Conservation (phyloP, 1,139 yeast species). For the Suhomyces terraborum region DNA sequence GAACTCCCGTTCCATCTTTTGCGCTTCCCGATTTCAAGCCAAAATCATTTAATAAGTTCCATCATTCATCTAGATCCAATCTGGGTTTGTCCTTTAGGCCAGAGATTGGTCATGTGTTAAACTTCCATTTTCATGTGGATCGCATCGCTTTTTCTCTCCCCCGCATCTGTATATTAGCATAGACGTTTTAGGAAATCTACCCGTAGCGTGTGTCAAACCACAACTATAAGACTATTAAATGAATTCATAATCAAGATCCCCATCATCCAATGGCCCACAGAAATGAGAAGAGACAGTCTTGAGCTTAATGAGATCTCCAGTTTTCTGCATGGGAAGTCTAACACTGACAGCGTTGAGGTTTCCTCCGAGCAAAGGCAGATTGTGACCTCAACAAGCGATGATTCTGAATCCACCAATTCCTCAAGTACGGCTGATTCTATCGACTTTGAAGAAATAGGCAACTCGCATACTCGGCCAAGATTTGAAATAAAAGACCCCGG, state of each 20-base stretch:
- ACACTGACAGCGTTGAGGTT: background rate
- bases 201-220: too few relatives aligned
- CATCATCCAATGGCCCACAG: background rate
- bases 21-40: too few relatives aligned
- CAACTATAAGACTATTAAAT: background rate
- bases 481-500: too few relatives aligned
- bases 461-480: background rate
- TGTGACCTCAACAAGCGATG: background rate
- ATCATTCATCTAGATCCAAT: too few relatives aligned
- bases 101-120: too few relatives aligned
- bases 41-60: too few relatives aligned
- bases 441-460: background rate
- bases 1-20: too few relatives aligned
- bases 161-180: constrained; percentile 10
- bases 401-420: background rate
- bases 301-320: background rate
- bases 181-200: constrained; percentile 9
- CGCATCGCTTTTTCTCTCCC: background rate
- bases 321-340: background rate
- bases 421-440: background rate
- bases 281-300: background rate
- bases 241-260: too few relatives aligned
- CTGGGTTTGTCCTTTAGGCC: too few relatives aligned
- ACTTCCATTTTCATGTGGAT: too few relatives aligned
- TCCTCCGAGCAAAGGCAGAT: background rate